A percentile compares a stretch with the other conserved stretches of the same genome.
Evolutionary conservation across 208 protist genomes (phyloP).

Genomic region (Plasmodiophora brassicae): DNA sequence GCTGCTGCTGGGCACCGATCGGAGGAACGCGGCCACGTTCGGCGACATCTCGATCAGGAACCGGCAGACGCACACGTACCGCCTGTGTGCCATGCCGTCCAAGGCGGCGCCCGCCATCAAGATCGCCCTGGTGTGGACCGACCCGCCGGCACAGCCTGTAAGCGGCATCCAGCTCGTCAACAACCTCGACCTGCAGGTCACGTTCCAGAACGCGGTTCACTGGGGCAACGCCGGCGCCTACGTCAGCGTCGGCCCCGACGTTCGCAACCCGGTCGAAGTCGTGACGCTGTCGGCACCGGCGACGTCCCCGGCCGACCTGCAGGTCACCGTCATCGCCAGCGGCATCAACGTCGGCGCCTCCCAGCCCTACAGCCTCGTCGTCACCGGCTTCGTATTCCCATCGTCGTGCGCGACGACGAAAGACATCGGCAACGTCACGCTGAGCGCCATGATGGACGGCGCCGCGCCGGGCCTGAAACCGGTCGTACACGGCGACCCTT

Average conservation of each 20-base stretch:
- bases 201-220: background rate
- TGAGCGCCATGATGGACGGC: too few relatives aligned
- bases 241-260: background rate
- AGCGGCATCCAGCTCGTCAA: background rate
- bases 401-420: background rate
- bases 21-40: background rate
- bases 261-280: background rate
- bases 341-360: background rate
- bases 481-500: too few relatives aligned
- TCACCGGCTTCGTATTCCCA: background rate
- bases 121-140: slow-evolving; percentile 39
- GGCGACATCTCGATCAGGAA: background rate
- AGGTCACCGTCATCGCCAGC: background rate
- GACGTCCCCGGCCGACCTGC: background rate
- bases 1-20: background rate
- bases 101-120: slow-evolving; percentile 5
- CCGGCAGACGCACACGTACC: background rate
- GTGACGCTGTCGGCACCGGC: background rate
- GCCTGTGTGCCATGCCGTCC: background rate
- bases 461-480: too few relatives aligned
- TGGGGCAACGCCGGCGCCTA: background rate
- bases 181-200: slow-evolving; percentile 28
- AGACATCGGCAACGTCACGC: too few relatives aligned
- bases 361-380: background rate
- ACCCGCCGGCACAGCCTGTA: slow-evolving; percentile 33